Conservation (phyloP, 305 asterid species). For the Solanum hybrid region DNA sequence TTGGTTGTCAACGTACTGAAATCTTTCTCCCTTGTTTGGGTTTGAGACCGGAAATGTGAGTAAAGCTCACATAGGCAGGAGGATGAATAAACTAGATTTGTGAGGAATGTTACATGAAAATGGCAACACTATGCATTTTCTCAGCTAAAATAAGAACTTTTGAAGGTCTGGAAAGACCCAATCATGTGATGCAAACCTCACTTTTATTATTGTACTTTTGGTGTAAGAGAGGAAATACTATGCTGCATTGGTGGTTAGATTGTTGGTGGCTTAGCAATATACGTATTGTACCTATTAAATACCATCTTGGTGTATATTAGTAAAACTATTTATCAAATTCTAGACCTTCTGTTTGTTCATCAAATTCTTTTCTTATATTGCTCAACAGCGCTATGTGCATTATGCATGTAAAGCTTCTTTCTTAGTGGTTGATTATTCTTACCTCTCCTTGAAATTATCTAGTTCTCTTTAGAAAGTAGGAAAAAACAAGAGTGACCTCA, state of each 20-base stretch:
- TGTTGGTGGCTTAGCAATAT: neutral
- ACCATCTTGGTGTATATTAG: neutral
- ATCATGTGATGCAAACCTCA: neutral
- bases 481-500: neutral
- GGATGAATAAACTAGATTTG: neutral
- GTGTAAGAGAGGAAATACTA: neutral
- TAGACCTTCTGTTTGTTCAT: neutral
- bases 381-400: neutral
- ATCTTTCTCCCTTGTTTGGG: neutral
- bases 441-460: neutral
- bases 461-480: neutral
- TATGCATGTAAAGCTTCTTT: neutral
- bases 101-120: neutral
- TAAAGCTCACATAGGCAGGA: neutral
- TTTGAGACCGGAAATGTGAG: neutral
- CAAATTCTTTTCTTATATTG: neutral
- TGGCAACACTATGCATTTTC: neutral
- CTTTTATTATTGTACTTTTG: neutral
- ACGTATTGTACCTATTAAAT: neutral
- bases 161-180: neutral
- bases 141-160: neutral
- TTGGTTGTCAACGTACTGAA: neutral
- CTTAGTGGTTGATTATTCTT: neutral
- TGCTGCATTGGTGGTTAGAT: neutral
- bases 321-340: neutral